Evolutionary conservation across 1,139 yeast species (phyloP), one percentile per base, ranked within the genome.

Genomic region (Scheffersomyces segobiensis): DNA sequence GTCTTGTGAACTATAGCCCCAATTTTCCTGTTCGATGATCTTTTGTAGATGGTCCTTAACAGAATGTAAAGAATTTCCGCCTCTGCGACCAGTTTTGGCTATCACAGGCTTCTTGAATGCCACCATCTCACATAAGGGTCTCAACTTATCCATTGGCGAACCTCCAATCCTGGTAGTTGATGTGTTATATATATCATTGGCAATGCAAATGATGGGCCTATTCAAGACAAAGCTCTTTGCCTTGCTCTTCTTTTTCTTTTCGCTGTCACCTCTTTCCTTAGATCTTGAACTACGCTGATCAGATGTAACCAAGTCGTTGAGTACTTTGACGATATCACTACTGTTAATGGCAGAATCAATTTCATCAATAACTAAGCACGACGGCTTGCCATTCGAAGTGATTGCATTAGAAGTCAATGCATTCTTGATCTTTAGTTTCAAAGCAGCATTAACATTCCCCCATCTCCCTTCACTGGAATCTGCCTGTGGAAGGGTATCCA

Each of bases 181-280:
- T 4, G 85, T 82, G 1, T 91, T 83, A 69, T 89, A 93, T 0
- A 89, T 82, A 68, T 95, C 97, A 71, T 95, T 95, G 69, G 98
- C 96, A 58, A 95, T 86, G 54, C 97, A 95, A 56, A 95, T 91
- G 21, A 95, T 92, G 0, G 99, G 99, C 63, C 99, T 80, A 64
- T 83, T 79, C 53, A 93, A 73, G 4, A 87, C 52, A 55, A 70
- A 74, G 51, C 78, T 80, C 49, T 71, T 74, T 58, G 65, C 60
- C 65, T 69, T 63, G 52, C 65, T 56, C 61, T 71, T 67, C 56
- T 69, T 65, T 55, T 67, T 67, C 57, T 65, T 69, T 66, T 46
- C 51, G 8, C 52, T 55, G 5, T 52, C 56, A 49, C 60, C 71
- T 63, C 50, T 63, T 65, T 56, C 64, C 60, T 62, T 46, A 47